Percentiles rank a stretch among this genome's conserved stretches.
phyloP scores from a whole-genome alignment of 2,329 filamentous ascomycete genomes.

The Xylariaceae sp. region DNA sequence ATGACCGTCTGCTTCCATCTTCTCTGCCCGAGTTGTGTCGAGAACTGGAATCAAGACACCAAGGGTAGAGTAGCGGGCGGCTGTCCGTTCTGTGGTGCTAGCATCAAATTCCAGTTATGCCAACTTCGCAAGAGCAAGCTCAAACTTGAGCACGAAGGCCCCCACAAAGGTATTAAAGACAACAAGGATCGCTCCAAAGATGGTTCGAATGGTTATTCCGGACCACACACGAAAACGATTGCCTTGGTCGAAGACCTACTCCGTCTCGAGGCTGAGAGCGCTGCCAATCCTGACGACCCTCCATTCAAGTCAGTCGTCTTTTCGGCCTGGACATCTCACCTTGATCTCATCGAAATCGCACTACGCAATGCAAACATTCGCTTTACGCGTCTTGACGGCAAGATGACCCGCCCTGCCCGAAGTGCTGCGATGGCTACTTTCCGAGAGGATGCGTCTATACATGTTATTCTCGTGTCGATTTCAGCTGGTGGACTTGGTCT shows the following conservation, averaged over 20 bases:
- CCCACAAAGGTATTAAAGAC: constrained; percentile 37
- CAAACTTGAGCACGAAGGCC: constrained; percentile 51
- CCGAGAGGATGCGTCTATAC: constrained; percentile 63
- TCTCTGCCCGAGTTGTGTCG: constrained; percentile 70
- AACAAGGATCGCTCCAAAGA: constrained; percentile 39
- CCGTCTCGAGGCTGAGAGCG: constrained; percentile 57
- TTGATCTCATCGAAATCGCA: constrained; percentile 85
- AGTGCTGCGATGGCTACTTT: constrained; percentile 72
- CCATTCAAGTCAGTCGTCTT: constrained; percentile 93
- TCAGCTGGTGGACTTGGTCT: constrained; percentile 87
- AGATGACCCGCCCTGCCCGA: constrained; percentile 72
- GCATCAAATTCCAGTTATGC: constrained; percentile 60
- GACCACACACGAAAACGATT: constrained; percentile 87
- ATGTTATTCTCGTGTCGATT: constrained; percentile 86
- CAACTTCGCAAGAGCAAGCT: constrained; percentile 60
- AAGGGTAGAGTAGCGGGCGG: constrained; percentile 41
- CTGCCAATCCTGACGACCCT: constrained; percentile 55
- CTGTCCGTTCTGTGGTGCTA: constrained; percentile 65
- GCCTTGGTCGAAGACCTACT: constrained; percentile 73
- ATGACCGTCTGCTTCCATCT: constrained; percentile 87
- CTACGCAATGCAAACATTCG: constrained; percentile 61
- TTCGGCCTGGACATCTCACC: constrained; percentile 90
- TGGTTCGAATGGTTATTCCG: constrained; percentile 66
- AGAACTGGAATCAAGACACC: constrained; percentile 51
- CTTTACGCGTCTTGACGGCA: constrained; percentile 82